Evolutionary conservation across 176 grass and related monocot species (phyloP), one percentile per base, ranked within the genome.

Genomic region (Panicum miliaceum): DNA sequence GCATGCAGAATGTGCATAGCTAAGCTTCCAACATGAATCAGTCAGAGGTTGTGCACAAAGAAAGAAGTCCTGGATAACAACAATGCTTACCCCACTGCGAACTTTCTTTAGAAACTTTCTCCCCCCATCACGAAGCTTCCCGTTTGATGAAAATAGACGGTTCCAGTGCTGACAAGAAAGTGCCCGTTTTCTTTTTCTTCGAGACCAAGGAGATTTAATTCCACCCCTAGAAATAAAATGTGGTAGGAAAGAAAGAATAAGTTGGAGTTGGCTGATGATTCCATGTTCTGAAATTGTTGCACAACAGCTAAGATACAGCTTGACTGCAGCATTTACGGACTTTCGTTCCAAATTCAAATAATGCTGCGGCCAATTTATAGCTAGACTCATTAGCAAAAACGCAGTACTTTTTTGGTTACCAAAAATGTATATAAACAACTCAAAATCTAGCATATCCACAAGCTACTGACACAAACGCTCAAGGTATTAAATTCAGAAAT

Each of bases 161-260:
- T 86, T 77, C 96, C 96, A 99, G 14, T 85, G 73, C 71, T 70
- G 68, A 63, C 81, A 72, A 75, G 96, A 92, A 90, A 99, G 89
- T 73, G 80, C 87, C 5, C 61, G 63, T 83, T 91, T 92, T 90
- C 89, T 90, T 94, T 94, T 99, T 66, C 91, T 89, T 81, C 85
- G 68, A 80, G 96, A 95, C 96, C 96, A 98, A 26, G 96, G 96
- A 64, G 96, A 98, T 87, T 98, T 98, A 87, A 81, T 88, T 78
- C 77, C 85, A 83, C 89, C 81, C 52, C 96, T 90, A 42, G 62
- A 88, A 97, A 78, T 60, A 3, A 60, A 63, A 62, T 76, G 63
- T 32, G 29, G 29, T 25, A 76, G 26, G 11, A 81, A 60, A 73
- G 20, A 80, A 80, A 36, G 19, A 73, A 32, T 45, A 71, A 65